Percentiles rank a stretch among this genome's conserved stretches.
phyloP scores from a whole-genome alignment of 306 rosid genomes.

The Medicago truncatula region DNA sequence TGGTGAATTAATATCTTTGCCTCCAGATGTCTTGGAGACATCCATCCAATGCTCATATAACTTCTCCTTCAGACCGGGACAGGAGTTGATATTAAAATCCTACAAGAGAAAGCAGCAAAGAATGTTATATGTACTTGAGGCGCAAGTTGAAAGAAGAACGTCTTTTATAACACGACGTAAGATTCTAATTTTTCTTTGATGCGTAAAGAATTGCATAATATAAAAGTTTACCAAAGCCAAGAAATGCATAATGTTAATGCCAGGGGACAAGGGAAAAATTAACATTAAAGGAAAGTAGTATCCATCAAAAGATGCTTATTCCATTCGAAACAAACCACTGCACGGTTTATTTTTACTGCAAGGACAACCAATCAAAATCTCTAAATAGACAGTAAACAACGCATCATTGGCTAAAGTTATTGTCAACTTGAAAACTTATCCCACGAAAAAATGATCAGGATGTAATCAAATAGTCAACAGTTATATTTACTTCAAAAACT shows the following conservation, averaged over 20 bases:
- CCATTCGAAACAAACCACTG: slow-evolving; percentile 24
- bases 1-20: slow-evolving; percentile 66
- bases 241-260: slow-evolving; percentile 7
- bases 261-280: slow-evolving; percentile 1
- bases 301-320: slow-evolving; percentile 12
- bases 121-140: slow-evolving; percentile 23
- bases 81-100: slow-evolving; percentile 57
- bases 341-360: slow-evolving; percentile 17
- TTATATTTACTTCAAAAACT: neutral
- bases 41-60: slow-evolving; percentile 85
- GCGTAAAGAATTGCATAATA: neutral
- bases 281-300: neutral
- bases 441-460: slow-evolving; percentile 2
- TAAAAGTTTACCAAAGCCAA: slow-evolving; percentile 33
- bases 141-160: slow-evolving; percentile 6
- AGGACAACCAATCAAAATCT: slow-evolving; percentile 29
- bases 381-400: slow-evolving; percentile 13
- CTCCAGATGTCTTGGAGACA: slow-evolving; percentile 68
- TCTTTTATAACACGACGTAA: slow-evolving; percentile 18
- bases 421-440: slow-evolving; percentile 19
- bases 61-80: slow-evolving; percentile 58
- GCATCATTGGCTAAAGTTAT: slow-evolving; percentile 5
- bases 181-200: neutral
- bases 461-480: neutral
- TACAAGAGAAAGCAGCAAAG: slow-evolving; percentile 41